Base-by-base conservation (phyloP, 805 yeast genomes). In the Starmerella stigmatis region DNA sequence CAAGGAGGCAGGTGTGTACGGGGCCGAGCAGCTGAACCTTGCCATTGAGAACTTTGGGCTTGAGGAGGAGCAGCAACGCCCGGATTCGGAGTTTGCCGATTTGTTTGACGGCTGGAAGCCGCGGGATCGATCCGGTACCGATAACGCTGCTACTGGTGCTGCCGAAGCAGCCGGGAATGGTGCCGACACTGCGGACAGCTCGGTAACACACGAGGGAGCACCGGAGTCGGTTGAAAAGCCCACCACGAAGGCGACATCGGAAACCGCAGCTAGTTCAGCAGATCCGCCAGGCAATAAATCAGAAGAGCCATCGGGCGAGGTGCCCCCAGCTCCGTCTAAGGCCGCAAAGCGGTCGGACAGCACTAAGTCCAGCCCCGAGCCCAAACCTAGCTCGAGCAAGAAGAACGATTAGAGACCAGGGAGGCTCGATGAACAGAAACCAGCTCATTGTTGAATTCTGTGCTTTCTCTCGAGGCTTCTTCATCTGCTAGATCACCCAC, bases 1-100 rank as follows among this genome's bases (percentile, higher is more conserved):
- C 67, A 94, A 83, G 61, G 94, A 86, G 54, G 85, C 96, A 0
- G 82, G 94, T 27, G 73, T 70, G 49, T 77, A 76, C 53, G 84
- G 94, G 22, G 78, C 76, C 44, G 81, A 79, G 52, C 78, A 80
- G n/a, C 72, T 75, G 57, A 72, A 70, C 50, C 67, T 69, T 15
- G 76, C 78, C 58, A 78, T 86, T 2, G 56, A 58, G 22, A 65
- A 59, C 43, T 46, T 47, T 19, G 11, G 47, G 31, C 44, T 39
- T n/a, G 48, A 42, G n/a, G 48, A 42, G n/a, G 36, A 33, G 27
- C 45, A 42, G 27, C 28, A 44, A 5, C 45, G 38, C 17, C 45
- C 23, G 2, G 25, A 45, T 26, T 49, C 55, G 0, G 49, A 53
- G 34, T 56, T 42, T 33, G 49, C 57, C 2, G 48, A 44, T n/a